Base-by-base conservation (phyloP, 148 eudicot species). In the Amaranthus cruentus region DNA sequence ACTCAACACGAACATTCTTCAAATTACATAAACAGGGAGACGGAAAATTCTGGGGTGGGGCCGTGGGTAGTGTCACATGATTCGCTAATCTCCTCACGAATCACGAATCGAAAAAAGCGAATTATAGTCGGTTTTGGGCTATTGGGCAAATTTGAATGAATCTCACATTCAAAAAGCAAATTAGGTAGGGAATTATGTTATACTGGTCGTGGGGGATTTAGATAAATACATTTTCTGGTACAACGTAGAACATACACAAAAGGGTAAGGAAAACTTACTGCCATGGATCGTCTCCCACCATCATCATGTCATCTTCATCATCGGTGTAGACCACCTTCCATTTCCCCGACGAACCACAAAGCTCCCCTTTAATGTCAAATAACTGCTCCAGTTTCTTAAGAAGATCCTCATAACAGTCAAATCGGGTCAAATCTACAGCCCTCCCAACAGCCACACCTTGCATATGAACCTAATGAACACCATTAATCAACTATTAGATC, bases 261-360 rank as follows among this genome's bases (percentile, higher is more conserved):
- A 21, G 3, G 47, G 75, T 5, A 21, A 51, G 21, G 65, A 55
- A 67, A 51, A 90, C 97, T 90, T 85, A 94, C 98, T 84, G 84
- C 98, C 98, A 94, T 74, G 98, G 98, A 84, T 94, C 98, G 81
- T 94, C 98, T 53, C 98, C 98, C 57, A 94, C 98, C 93, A 94
- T 87, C 98, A 94, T 94, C 88, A 84, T 88, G 79, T 94, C 98
- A 77, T 85, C 90, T 81, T 94, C 98, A 56, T 86, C 86, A 79
- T 94, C 98, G 6, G 97, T 89, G 79, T 87, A 94, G 68, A 94
- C 96, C 61, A 94, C 90, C 73, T 91, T 86, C 98, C 98, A 94
- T 81, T 89, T 89, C 75, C 87, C 91, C 12, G 81, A 72, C 43
- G 89, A 76, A 53, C 88, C 88, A 64, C 80, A 66, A n/a, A 94